Evolutionary conservation across 805 yeast genomes (phyloP), one percentile per base, ranked within the genome.

Genomic region (Starmerella floris): DNA sequence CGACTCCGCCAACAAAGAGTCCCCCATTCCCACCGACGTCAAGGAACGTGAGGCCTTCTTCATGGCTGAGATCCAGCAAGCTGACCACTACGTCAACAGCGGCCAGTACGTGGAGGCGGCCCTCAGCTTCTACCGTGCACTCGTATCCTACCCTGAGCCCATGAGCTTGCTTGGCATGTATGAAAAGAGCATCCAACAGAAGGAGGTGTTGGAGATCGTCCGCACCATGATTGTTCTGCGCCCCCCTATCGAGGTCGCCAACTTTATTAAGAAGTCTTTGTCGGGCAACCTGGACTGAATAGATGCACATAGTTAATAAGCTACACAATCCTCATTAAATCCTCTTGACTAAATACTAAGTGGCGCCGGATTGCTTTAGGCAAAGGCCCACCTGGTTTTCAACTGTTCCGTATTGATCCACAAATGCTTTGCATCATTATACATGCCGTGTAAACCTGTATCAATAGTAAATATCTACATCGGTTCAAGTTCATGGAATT

Each of bases 131-230:
- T 91, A 91, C 74, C 82, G 83, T 63, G 97, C 96, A 13, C 70
- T 91, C 59, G 74, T 83, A 33, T 87, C 85, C 39, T 88, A 87
- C 63, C 97, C 98, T 48, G 79, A 81, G 62, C 99, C 98, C 46
- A 79, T 93, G 43, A 95, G 84, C 56, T 75, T 91, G 55, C 71
- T 91, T 60, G 80, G 79, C 40, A 77, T 88, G 56, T 88, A 83
- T 66, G 95, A 88, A 68, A 81, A 81, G 68, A 73, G 87, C 41
- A 76, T 88, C 51, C 87, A 91, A 40, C 79, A 77, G 58, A 77
- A 74, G 36, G 53, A 45, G 44, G 77, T 87, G 44, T 78, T 84
- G 60, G 95, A 85, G 58, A 69, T 77, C 53, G 72, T 88, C 54
- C 81, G 85, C 54, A 72, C 80, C 72, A 78, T 87, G 85, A 78